Evolutionary conservation across 495 filamentous ascomycete species (phyloP), one percentile per base, ranked within the genome.

Genomic region (Apiosordaria backusii): DNA sequence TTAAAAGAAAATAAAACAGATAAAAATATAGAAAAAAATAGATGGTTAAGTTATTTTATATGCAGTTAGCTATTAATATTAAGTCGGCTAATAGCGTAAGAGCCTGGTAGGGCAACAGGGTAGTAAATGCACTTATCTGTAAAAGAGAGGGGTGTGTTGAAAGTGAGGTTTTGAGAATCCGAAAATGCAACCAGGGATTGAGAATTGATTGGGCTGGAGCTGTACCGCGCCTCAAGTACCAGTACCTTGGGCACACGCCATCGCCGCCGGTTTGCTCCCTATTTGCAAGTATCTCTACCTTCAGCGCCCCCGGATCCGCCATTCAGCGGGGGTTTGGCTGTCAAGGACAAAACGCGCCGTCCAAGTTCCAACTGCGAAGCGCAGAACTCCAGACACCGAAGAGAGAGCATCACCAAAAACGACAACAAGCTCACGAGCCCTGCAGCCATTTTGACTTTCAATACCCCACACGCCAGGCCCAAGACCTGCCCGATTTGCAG

Each of bases 251-350:
- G 5, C 18, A 15, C 9, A 13, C 35, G 35, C 35, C 35, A 7
- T 13, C 5, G 3, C 16, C 0, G 1, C 3, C 35, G 5, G 35
- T 18, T 60, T 24, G 22, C 16, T 13, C 24, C 23, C 26, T 27
- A 27, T n/a, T 60, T 18, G n/a, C 22, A 60, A n/a, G 57, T 60
- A 27, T 27, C 57, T 25, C 4, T 60, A 60, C 57, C 35, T 45
- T 45, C 35, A 18, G 27, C 4, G 5, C 21, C 18, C 24, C 22
- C 16, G 19, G 16, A 13, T 58, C n/a, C 55, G 50, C 50, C 50
- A 18, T 53, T 4, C 50, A 53, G 50, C 16, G 13, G 52, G 52
- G 22, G 10, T 55, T 23, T 55, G 52, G 22, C n/a, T 23, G 22
- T 22, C 4, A 55, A 23, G 22, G 22, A n/a, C 52, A 55, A 45